Evolutionary conservation across 2,329 filamentous ascomycete species (phyloP), one percentile per base, ranked within the genome.

Genomic region (Arthrobotrys pseudoclavata): DNA sequence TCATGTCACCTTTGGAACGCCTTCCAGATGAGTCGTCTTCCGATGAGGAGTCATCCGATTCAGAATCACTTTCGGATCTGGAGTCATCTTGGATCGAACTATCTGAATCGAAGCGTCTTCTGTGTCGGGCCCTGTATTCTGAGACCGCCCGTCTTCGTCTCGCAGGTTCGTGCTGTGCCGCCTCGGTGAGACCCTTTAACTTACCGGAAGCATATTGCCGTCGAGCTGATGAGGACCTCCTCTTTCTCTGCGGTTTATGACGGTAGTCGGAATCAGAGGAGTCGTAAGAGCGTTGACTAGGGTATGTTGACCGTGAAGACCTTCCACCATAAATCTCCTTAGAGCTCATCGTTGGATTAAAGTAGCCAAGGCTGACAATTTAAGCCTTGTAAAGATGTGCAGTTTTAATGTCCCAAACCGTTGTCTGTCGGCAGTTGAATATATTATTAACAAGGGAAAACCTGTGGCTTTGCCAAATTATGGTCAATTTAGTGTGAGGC

Each of bases 141-240:
- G 74, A 77, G 3, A 26, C 26, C 4, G 74, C 22, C 18, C 29
- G 66, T 13, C 42, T 24, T 50, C 37, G 13, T 29, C 24, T 53
- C 9, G 37, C 10, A 18, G 50, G 7, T 3, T 13, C 31, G 1
- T 31, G 63, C 18, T 15, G 50, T 2, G 61, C 15, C 15, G 62
- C 3, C 18, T 61, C 61, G 42, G 74, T 71, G 5, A 77, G 34
- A 1, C 60, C 74, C 12, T 60, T 66, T 3, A 55, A 6, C 42
- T 63, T 31, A n/a, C 71, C 74, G 13, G 74, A 68, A 29, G 66
- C 52, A 50, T 71, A 55, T 52, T 71, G 74, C 40, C 74, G 60
- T 37, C 48, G 50, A 15, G 60, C 67, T 15, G 74, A 77, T 15
- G 74, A 50, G 0, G 72, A 77, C 20, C 67, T 61, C 22, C 15